Conservation (phyloP, 257 asterid species). For the Rubia yunnanensis region DNA sequence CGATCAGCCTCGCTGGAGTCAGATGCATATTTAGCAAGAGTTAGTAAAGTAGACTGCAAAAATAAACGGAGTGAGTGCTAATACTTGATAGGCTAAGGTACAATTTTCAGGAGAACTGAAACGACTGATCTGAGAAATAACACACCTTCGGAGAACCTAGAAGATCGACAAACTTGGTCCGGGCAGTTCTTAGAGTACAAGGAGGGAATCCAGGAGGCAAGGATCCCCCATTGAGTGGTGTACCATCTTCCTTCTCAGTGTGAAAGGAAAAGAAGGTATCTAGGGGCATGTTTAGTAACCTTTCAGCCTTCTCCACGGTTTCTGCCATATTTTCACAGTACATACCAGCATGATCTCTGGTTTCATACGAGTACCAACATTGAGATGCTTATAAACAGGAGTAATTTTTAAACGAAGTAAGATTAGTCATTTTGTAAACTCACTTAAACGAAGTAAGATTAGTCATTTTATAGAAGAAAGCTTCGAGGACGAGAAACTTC, state of each 20-base stretch:
- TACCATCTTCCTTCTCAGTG: slow-evolving; percentile 75
- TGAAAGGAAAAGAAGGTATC: slow-evolving; percentile 79
- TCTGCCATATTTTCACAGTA: slow-evolving; percentile 77
- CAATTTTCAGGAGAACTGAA: background rate
- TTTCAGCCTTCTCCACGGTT: slow-evolving; percentile 87
- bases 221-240: slow-evolving; percentile 53
- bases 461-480: too few species aligned
- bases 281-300: slow-evolving; percentile 58
- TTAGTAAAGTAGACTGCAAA: slow-evolving; percentile 68
- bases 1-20: slow-evolving; percentile 79
- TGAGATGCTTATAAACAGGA: slow-evolving; percentile 1
- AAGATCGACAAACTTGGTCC: slow-evolving; percentile 78
- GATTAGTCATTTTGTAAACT: background rate
- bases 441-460: background rate
- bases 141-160: slow-evolving; percentile 81
- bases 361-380: slow-evolving; percentile 41
- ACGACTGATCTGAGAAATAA: background rate
- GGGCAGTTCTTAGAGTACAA: slow-evolving; percentile 83
- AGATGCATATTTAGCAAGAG: slow-evolving; percentile 77
- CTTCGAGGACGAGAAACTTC: background rate
- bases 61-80: slow-evolving; percentile 11
- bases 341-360: slow-evolving; percentile 98
- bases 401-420: too few species aligned
- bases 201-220: slow-evolving; percentile 92
- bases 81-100: background rate